Base-by-base conservation (phyloP, 352 stramenopile species). In the Blastocystis sp. region DNA sequence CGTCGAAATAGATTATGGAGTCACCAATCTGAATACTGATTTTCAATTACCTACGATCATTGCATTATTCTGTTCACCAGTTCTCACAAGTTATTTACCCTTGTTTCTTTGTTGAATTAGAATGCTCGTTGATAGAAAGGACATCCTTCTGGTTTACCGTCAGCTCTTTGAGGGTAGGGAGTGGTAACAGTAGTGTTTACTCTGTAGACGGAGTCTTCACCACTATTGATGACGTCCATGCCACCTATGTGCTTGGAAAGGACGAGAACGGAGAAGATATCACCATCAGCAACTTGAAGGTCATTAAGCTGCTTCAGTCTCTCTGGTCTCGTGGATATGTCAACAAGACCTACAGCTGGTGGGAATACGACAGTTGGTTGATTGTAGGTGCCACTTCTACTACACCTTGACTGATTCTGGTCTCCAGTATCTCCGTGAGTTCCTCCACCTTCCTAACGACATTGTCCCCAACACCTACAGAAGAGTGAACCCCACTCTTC, bases 331-430 rank as follows among this genome's bases (percentile, higher is more conserved):
- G 94, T 88, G 95, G 94, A 89, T 98, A 97, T 91, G 92, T 99
- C 78, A 96, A 95, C 88, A 93, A 98, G 91, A 99, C 96, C 78
- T 99, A 98, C 93, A 97, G 95, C 90, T 99, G 97, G 97, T 96
- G 98, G 91, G 97, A 58, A 51, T 51, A 35, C 12, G 3, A 11
- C 7, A 54, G 27, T 21, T 19, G 9, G 12, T 56, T 56, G 27
- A 37, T 14, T 24, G 27, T 32, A 78, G 66, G 66, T 78, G 74
- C 74, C 74, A 97, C 92, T 97, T 97, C 91, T 99, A 99, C 94
- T 98, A 95, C 92, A 98, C 98, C 93, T 92, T 99, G 67, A 98
- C 95, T 61, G 95, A 96, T 89, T 95, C 98, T 89, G 97, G 97
- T 88, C 98, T 99, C 89, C 95, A 98, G 89, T 99, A 98, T 93